Base-by-base conservation (phyloP, 1,139 yeast species). In the Saccharomyces hybrid region DNA sequence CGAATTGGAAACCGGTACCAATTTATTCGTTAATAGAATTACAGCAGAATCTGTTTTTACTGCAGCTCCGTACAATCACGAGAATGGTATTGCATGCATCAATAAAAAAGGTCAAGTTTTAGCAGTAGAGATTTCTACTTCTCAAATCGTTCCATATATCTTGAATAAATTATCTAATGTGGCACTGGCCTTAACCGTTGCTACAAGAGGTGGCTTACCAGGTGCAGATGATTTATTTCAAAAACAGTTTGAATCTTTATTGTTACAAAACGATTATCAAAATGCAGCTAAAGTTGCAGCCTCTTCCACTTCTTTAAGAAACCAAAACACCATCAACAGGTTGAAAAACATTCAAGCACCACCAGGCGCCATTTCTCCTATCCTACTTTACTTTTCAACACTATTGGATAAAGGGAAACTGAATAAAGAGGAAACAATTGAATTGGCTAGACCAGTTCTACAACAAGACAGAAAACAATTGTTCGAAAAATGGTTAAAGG, bases 221-320 rank as follows among this genome's bases (percentile, higher is more conserved):
- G 99, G 99, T 60, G 99, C 98, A 49, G 99, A 93, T 70, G 85
- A 84, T 66, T 79, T 95, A 60, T 91, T 95, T 73, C 77, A 81
- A 57, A 96, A 91, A 73, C 98, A 91, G 73, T 95, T 95, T 74
- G 95, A 90, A 70, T 84, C 82, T 68, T 80, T 86, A 65, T 78
- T 95, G 67, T 81, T 83, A 64, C 83, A 84, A 65, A 97, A 97
- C 61, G 95, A 90, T 69, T 93, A 90, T 69, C 78, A 84, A 56
- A 86, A 85, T 66, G 99, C 99, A 53, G 99, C 98, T 50, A 90
- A 89, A 74, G 89, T 93, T 57, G 99, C 99, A 49, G 99, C 99
- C 25, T 86, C 96, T 44, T 88, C 97, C 16, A 93, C 90, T 56
- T 90, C 90, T 68, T 79, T 95, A 73, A 85, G 99, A 76, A 91